Percentiles rank a stretch among this genome's conserved stretches.
phyloP scores from a whole-genome alignment of 495 filamentous ascomycete genomes.

The Platismatia glauca region DNA sequence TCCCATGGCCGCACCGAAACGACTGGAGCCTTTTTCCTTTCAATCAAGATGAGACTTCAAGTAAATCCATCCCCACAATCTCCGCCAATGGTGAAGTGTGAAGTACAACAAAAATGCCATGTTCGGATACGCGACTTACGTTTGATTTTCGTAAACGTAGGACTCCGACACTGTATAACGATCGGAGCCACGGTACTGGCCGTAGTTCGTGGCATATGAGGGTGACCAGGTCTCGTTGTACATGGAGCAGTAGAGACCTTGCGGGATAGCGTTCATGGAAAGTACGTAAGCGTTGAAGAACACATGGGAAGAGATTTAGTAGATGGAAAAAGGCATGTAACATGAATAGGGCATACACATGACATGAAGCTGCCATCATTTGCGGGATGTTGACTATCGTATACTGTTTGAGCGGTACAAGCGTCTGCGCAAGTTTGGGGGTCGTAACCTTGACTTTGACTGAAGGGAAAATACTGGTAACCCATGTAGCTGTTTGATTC shows the following conservation, averaged over 20 bases:
- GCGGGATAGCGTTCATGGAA: slow-evolving; percentile 31
- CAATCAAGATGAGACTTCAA: no score
- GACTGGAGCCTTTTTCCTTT: no score
- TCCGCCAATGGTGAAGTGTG: no score
- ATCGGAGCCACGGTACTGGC: slow-evolving; percentile 21
- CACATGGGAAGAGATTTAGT: slow-evolving; percentile 17
- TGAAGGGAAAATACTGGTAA: slow-evolving; percentile 33
- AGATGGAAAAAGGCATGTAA: not conserved
- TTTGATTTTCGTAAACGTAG: slow-evolving; percentile 16
- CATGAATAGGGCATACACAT: not conserved
- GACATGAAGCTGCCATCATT: slow-evolving; percentile 25
- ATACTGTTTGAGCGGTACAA: slow-evolving; percentile 34
- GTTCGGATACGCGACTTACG: no score
- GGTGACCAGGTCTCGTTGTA: slow-evolving; percentile 21
- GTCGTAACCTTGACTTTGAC: slow-evolving; percentile 28
- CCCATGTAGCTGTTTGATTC: slow-evolving; percentile 33
- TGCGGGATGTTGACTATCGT: slow-evolving; percentile 29
- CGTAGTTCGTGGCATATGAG: slow-evolving; percentile 21
- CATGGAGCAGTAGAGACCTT: slow-evolving; percentile 25
- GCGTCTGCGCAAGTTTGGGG: slow-evolving; percentile 33
- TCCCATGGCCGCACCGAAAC: no score
- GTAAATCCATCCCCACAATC: no score
- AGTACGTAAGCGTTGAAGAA: slow-evolving; percentile 42
- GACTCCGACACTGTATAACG: slow-evolving; percentile 11
- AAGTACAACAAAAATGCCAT: no score